Evolutionary conservation across 305 asterid genomes (phyloP), one percentile per base, ranked within the genome.

Genomic region (Fraxinus nigra): DNA sequence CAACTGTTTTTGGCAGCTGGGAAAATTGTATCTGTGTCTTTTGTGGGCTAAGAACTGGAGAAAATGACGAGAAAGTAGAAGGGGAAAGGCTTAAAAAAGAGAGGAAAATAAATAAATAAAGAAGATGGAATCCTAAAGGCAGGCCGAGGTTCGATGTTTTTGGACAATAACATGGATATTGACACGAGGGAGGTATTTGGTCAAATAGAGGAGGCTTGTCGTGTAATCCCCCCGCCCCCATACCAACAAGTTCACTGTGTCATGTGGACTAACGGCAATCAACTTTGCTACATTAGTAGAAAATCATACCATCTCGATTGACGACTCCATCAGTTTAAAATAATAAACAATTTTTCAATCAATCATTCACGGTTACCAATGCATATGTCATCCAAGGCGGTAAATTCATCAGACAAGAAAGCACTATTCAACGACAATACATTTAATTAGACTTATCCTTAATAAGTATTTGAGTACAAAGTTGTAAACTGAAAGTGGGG

Each of bases 151-250:
- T 32, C 79, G 73, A 33, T 72, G 82, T 73, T 80, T 83, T 86
- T 26, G 35, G 87, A 86, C 84, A 35, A 69, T 77, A 70, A 72
- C 51, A 18, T 61, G 80, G 82, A 43, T 79, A 51, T 61, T 51
- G 76, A 81, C 16, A 82, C 74, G 86, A 63, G 85, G 51, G 85
- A 85, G 81, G 84, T 69, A 59, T 65, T 65, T 77, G 89, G 95
- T 90, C 94, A 91, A 87, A 86, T 80, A 69, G 86, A 79, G 90
- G 87, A 77, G 85, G 86, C 92, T 75, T 16, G 22, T 61, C 51
- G 16, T 59, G 76, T 38, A 63, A 24, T 9, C 13, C 32, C 70
- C 32, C 72, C 34, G 3, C 33, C n/a, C 32, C 32, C 16, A 43
- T 43, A 2, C 16, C 28, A 56, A 24, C 11, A 18, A 56, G 11